Base-by-base conservation (phyloP, 805 yeast species). In the Lipomyces orientalis region DNA sequence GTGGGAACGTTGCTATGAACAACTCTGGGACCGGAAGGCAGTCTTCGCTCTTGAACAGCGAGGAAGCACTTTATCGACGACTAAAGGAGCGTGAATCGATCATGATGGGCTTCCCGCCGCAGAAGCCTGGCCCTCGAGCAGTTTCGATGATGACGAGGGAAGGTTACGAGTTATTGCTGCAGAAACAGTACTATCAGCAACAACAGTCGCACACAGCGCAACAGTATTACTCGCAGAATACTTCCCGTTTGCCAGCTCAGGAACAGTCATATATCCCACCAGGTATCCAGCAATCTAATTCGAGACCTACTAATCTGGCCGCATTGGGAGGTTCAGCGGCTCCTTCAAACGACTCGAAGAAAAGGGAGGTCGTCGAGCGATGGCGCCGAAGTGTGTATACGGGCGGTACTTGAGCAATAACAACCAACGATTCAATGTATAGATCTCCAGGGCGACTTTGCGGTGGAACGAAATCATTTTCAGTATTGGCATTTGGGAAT, bases 321-420 rank as follows among this genome's bases (percentile, higher is more conserved):
- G 34, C 34, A 2, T 12, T 31, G 34, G 57, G 55, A 16, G 22
- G 34, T n/a, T 54, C n/a, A 19, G 16, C n/a, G 57, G 57, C n/a
- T 5, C 49, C 10, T 2, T 1, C 19, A 4, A 46, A 33, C 9
- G 64, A 65, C 22, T 51, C 52, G 12, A 51, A 51, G 54, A 39
- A 56, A 29, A 54, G 57, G 56, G 69, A 65, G 6, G 64, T 65
- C 1, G 66, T 65, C 8, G 69, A 65, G 60, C 56, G 64, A 37
- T 65, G 69, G 69, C 25, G 69, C n/a, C 46, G 60, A 49, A 62
- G 66, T 35, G 66, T 65, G 34, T 62, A 62, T 57, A 37, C 54
- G n/a, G 56, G 39, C 16, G 49, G 55, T 14, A 33, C 7, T 4
- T 52, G 22, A 43, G 49, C 49, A 43, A 43, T 25, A 25, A 3